Evolutionary conservation across 2,329 filamentous ascomycete genomes (phyloP).

Genomic region (Beauveria asiatica): DNA sequence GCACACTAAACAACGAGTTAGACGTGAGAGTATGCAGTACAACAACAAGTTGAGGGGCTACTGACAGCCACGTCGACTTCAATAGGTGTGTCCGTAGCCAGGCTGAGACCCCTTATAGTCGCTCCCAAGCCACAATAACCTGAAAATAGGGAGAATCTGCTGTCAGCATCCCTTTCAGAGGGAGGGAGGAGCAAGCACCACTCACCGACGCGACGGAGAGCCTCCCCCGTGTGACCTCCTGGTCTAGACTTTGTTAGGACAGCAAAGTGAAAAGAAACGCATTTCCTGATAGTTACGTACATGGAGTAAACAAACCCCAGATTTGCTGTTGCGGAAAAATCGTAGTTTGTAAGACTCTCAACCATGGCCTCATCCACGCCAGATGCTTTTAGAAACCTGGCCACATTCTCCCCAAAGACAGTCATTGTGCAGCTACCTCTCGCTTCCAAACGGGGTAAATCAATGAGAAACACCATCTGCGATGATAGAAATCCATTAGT

Average conservation of each 20-base stretch:
- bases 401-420: constrained; percentile 60
- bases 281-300: constrained; percentile 36
- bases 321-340: constrained; percentile 64
- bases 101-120: constrained; percentile 55
- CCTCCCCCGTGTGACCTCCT: constrained; percentile 25
- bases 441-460: constrained; percentile 59
- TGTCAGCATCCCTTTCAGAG: neutral
- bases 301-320: constrained; percentile 82
- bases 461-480: constrained; percentile 80
- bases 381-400: constrained; percentile 60
- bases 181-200: constrained; percentile 7
- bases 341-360: constrained; percentile 64
- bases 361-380: constrained; percentile 57
- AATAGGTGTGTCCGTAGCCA: constrained; percentile 45
- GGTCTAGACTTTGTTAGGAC: constrained; percentile 22
- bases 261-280: neutral
- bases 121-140: constrained; percentile 68
- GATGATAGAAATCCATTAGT: neutral
- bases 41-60: constrained; percentile 10
- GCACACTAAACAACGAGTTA: constrained; percentile 47
- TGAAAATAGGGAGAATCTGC: constrained; percentile 21
- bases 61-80: constrained; percentile 66
- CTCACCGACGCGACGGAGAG: constrained; percentile 24
- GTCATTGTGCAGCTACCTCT: constrained; percentile 24
- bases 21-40: neutral